These are phyloP conservation scores for Russula earlei DNA, from an alignment of 768 basidiomycete genomes.

Conservation along the genomic window DNA sequence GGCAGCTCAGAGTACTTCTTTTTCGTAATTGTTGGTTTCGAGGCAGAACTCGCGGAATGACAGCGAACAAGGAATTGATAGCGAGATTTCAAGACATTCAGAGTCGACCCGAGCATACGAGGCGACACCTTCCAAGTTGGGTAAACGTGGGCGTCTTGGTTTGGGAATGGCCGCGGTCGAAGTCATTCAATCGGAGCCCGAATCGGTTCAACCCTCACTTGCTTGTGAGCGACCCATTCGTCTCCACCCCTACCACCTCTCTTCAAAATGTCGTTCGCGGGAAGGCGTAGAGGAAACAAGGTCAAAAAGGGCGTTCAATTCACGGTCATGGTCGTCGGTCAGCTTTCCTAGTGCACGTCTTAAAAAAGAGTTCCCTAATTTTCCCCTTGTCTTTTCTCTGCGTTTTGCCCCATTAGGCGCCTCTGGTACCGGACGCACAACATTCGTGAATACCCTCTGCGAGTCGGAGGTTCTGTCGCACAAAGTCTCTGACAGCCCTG, in stretches of 20 bases:
- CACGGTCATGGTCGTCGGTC: constrained; percentile 96
- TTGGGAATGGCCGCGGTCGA: not conserved
- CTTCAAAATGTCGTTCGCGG: constrained; percentile 66
- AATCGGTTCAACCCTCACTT: constrained; percentile 19
- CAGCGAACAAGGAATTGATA: too few relatives aligned
- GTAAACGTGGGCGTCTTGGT: not conserved
- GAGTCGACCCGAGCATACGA: not conserved
- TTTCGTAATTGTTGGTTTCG: constrained; percentile 27
- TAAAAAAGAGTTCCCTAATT: not conserved
- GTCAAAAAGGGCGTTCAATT: constrained; percentile 99
- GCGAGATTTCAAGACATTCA: constrained; percentile 2
- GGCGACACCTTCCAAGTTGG: not conserved
- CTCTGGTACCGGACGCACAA: constrained; percentile 94
- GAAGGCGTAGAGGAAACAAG: constrained; percentile 83
- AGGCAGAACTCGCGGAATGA: not conserved
- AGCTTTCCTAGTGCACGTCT: constrained; percentile 28
- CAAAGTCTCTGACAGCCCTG: constrained; percentile 77
- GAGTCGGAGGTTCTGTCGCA: constrained; percentile 88
- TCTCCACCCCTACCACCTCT: constrained; percentile 18
- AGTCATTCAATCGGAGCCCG: constrained; percentile 16
- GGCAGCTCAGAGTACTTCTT: constrained; percentile 58
- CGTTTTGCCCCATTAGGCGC: constrained; percentile 49
- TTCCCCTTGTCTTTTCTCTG: constrained; percentile 5
- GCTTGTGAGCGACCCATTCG: constrained; percentile 18
- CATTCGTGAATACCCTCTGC: constrained; percentile 98